Evolutionary conservation across 2,329 filamentous ascomycete species (phyloP).

Genomic region (Alternaria hordeiaustralica): DNA sequence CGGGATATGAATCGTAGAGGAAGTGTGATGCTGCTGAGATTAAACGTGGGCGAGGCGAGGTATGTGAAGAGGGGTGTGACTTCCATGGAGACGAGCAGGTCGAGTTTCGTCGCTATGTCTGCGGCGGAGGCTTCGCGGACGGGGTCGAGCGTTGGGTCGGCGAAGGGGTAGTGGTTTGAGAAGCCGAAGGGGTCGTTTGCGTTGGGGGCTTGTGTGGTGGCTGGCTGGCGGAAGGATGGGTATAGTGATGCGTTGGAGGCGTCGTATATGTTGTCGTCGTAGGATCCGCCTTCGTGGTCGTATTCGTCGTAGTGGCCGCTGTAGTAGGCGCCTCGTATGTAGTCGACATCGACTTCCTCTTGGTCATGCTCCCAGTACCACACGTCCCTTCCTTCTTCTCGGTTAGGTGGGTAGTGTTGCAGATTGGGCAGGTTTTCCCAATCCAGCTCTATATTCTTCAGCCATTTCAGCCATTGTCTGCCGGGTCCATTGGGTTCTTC

Average conservation of each 20-base stretch:
- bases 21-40: conserved; percentile 37
- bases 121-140: conserved; percentile 21
- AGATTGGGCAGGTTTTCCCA: conserved; percentile 47
- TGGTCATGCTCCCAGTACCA: conserved; percentile 36
- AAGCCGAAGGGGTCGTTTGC: conserved; percentile 39
- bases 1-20: conserved; percentile 44
- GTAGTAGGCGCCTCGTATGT: conserved; percentile 33
- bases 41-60: conserved; percentile 35
- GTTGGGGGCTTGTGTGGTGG: conserved; percentile 6
- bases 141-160: conserved; percentile 26
- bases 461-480: conserved; percentile 39
- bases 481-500: conserved; percentile 31
- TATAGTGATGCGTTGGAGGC: conserved; percentile 35
- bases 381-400: conserved; percentile 27
- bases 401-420: conserved; percentile 38
- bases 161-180: conserved; percentile 40
- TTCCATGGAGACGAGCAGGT: conserved; percentile 41
- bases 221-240: conserved; percentile 28
- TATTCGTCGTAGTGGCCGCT: conserved; percentile 41
- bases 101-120: conserved; percentile 37
- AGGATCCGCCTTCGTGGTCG: conserved; percentile 42
- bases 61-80: conserved; percentile 44
- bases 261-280: conserved; percentile 46
- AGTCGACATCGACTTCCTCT: conserved; percentile 37
- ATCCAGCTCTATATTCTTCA: conserved; percentile 42